These are phyloP conservation scores for Rugonectria rugulosa DNA, from an alignment of 2,329 filamentous ascomycete genomes.

Conservation along the genomic window DNA sequence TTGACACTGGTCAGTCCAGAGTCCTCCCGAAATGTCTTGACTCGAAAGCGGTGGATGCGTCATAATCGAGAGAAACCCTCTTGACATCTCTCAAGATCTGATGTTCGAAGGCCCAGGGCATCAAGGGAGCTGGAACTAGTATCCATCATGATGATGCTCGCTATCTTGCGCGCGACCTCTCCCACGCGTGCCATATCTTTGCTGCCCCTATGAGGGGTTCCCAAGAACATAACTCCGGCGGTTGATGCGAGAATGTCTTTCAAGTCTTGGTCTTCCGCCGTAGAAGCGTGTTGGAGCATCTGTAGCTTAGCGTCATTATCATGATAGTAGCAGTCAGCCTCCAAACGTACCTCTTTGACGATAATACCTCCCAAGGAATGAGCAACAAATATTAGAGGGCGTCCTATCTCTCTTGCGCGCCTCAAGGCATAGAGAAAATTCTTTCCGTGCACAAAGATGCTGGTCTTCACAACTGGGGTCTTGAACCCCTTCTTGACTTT, in stretches of 20 bases:
- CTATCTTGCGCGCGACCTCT: constrained; percentile 17
- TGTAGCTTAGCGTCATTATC: background rate
- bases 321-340: background rate
- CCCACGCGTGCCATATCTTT: constrained; percentile 32
- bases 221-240: constrained; percentile 43
- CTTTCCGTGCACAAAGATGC: background rate
- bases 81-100: constrained; percentile 20
- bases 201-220: constrained; percentile 43
- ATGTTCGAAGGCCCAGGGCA: constrained; percentile 10
- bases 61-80: constrained; percentile 21
- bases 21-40: constrained; percentile 30
- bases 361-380: constrained; percentile 17
- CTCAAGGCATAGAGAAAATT: background rate
- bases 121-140: constrained; percentile 6
- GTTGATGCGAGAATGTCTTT: constrained; percentile 36
- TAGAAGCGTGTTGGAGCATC: constrained; percentile 15
- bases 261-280: constrained; percentile 7
- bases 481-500: background rate
- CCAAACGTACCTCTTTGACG: constrained; percentile 19
- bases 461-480: background rate
- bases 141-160: constrained; percentile 27
- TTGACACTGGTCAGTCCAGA: constrained; percentile 1
- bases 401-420: background rate
- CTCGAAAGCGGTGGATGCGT: constrained; percentile 15
- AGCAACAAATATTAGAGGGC: constrained; percentile 18